phyloP scores from a whole-genome alignment of 2,329 filamentous ascomycete species.

The Coleophoma cylindrospora region DNA sequence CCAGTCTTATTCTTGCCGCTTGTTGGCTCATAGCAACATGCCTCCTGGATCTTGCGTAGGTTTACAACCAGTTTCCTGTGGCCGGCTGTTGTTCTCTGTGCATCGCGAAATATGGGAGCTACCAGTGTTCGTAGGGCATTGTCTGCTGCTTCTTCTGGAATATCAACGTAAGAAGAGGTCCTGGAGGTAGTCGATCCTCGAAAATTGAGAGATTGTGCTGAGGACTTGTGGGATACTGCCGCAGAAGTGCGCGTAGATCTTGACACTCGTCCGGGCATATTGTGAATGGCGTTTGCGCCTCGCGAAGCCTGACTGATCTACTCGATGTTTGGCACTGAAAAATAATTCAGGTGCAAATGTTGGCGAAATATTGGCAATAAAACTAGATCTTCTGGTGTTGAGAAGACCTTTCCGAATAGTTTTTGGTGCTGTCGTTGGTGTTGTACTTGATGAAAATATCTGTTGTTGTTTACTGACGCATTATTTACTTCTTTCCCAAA shows the following conservation, averaged over 20 bases:
- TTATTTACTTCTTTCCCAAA: neutral
- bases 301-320: neutral
- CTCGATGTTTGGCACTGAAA: no score
- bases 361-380: no score
- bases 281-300: neutral
- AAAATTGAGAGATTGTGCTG: conserved; percentile 29
- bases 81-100: conserved; percentile 83
- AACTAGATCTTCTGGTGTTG: no score
- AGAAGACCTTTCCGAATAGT: no score
- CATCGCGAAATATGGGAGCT: conserved; percentile 69
- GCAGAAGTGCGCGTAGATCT: conserved; percentile 32
- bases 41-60: conserved; percentile 84
- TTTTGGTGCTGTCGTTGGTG: no score
- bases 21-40: conserved; percentile 64
- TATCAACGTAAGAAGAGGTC: conserved; percentile 31
- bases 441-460: no score
- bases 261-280: conserved; percentile 42
- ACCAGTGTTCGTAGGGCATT: conserved; percentile 71
- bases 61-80: conserved; percentile 87
- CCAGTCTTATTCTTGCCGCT: conserved; percentile 44
- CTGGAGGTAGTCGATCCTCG: conserved; percentile 36
- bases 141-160: conserved; percentile 68
- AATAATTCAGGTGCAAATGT: no score
- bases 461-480: no score
- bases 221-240: conserved; percentile 34